Percentiles rank a stretch among this genome's conserved stretches.
phyloP scores from a whole-genome alignment of 371 early-diverging fungal species.

The Capniomyces stellatus region DNA sequence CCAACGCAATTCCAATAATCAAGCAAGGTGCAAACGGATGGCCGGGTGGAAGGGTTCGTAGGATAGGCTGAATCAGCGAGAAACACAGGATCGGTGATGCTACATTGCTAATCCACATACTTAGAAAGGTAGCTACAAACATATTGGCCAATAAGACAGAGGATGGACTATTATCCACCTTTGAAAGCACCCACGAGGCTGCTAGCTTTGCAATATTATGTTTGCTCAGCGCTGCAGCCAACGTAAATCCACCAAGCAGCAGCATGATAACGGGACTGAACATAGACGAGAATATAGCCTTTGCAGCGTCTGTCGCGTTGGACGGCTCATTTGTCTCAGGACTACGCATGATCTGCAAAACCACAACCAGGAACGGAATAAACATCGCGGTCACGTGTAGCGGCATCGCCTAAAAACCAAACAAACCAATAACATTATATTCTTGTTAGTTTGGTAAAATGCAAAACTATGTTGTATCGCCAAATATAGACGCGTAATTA shows the following conservation, averaged over 20 bases:
- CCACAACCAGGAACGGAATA: slow-evolving; percentile 72
- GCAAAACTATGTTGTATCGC: too few species aligned
- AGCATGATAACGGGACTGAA: slow-evolving; percentile 91
- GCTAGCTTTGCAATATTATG: slow-evolving; percentile 81
- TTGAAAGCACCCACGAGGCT: slow-evolving; percentile 73
- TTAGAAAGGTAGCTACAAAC: slow-evolving; percentile 83
- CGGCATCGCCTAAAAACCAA: too few species aligned
- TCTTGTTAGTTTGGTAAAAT: too few species aligned
- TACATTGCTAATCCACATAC: slow-evolving; percentile 96
- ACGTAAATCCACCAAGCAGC: slow-evolving; percentile 83
- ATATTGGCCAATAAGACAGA: slow-evolving; percentile 77
- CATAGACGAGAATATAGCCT: slow-evolving; percentile 74
- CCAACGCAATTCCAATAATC: slow-evolving; percentile 84
- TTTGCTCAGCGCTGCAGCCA: slow-evolving; percentile 83
- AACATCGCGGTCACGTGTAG: slow-evolving; percentile 80
- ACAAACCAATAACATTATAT: too few species aligned
- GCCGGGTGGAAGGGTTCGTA: slow-evolving; percentile 50
- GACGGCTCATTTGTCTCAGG: slow-evolving; percentile 12
- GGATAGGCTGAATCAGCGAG: slow-evolving; percentile 71
- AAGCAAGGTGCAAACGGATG: slow-evolving; percentile 64
- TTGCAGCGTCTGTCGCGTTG: slow-evolving; percentile 53
- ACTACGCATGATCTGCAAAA: slow-evolving; percentile 59
- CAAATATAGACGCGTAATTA: too few species aligned
- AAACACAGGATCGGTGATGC: slow-evolving; percentile 96
- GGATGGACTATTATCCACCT: slow-evolving; percentile 69